Conservation (phyloP, 345 rosid species). For the Trapa incisa region DNA sequence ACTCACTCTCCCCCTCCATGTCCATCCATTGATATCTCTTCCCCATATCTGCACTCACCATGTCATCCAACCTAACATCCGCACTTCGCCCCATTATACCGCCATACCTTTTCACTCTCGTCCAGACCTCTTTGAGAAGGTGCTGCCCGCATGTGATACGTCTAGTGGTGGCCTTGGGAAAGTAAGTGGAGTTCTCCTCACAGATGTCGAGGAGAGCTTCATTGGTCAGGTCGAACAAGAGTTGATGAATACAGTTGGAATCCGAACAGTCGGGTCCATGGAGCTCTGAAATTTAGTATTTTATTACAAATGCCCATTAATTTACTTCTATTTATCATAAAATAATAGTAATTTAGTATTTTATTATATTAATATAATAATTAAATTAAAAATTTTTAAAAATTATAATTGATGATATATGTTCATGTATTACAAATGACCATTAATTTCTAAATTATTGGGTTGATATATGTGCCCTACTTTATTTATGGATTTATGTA, state of each 20-base stretch:
- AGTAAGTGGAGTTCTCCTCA: slow-evolving; percentile 32
- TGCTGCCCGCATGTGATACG: slow-evolving; percentile 31
- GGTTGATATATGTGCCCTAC: too few relatives aligned
- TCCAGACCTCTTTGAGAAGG: slow-evolving; percentile 54
- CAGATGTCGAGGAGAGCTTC: slow-evolving; percentile 41
- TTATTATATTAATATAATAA: too few relatives aligned
- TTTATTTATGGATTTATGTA: too few relatives aligned
- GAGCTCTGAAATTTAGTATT: too few relatives aligned
- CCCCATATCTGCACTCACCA: slow-evolving; percentile 40
- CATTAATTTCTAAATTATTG: too few relatives aligned
- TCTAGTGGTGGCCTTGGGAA: slow-evolving; percentile 26
- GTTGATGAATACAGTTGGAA: slow-evolving; percentile 26
- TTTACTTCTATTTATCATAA: too few relatives aligned
- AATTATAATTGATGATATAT: too few relatives aligned
- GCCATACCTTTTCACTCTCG: slow-evolving; percentile 30
- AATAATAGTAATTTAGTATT: too few relatives aligned
- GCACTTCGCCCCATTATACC: slow-evolving; percentile 10
- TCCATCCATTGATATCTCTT: slow-evolving; percentile 58
- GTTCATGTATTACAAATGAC: too few relatives aligned
- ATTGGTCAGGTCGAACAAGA: slow-evolving; percentile 56
- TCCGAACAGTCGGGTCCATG: slow-evolving; percentile 16
- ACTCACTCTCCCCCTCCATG: slow-evolving; percentile 39
- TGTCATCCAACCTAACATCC: slow-evolving; percentile 46
- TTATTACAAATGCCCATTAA: too few relatives aligned
- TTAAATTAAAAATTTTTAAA: too few relatives aligned